Evolutionary conservation across 2,329 filamentous ascomycete species (phyloP).

Genomic region (Mariannaea sp.): DNA sequence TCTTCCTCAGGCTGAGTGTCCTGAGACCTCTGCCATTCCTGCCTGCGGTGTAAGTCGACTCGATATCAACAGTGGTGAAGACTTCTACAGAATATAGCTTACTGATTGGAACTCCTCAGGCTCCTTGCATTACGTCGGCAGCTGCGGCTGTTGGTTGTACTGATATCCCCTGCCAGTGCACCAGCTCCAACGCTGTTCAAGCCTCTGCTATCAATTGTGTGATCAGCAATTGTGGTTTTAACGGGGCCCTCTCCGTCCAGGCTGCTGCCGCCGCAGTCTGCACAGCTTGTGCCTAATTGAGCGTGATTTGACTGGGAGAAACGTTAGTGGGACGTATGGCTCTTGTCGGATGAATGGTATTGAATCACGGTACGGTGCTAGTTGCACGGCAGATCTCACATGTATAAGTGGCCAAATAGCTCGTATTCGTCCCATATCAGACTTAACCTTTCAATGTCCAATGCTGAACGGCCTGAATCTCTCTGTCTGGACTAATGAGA

Average conservation of each 20-base stretch:
- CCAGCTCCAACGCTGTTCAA: constrained; percentile 23
- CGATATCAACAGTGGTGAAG: neutral
- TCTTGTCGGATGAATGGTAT: neutral
- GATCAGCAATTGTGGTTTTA: constrained; percentile 24
- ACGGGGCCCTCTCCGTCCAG: constrained; percentile 18
- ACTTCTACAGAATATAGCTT: neutral
- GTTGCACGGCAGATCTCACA: too few relatives aligned
- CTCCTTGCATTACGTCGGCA: constrained; percentile 25
- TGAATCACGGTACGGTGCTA: too few relatives aligned
- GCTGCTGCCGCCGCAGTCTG: constrained; percentile 27
- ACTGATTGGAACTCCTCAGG: constrained; percentile 8
- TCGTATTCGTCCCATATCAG: too few relatives aligned
- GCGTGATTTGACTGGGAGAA: neutral
- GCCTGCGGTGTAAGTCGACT: constrained; percentile 24
- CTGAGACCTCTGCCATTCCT: constrained; percentile 28
- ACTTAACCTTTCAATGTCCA: too few relatives aligned
- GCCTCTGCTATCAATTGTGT: constrained; percentile 26
- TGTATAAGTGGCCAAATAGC: too few relatives aligned
- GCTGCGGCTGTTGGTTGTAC: constrained; percentile 25
- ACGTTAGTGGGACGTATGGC: neutral
- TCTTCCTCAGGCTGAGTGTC: constrained; percentile 26
- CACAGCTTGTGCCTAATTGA: constrained; percentile 24
- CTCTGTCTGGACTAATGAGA: too few relatives aligned
- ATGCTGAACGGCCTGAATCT: too few relatives aligned
- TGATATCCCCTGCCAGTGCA: constrained; percentile 26